Percentiles rank a stretch among this genome's conserved stretches.
Evolutionary conservation across 2,329 filamentous ascomycete genomes (phyloP).

Genomic region (Trematosphaeria pertusa): DNA sequence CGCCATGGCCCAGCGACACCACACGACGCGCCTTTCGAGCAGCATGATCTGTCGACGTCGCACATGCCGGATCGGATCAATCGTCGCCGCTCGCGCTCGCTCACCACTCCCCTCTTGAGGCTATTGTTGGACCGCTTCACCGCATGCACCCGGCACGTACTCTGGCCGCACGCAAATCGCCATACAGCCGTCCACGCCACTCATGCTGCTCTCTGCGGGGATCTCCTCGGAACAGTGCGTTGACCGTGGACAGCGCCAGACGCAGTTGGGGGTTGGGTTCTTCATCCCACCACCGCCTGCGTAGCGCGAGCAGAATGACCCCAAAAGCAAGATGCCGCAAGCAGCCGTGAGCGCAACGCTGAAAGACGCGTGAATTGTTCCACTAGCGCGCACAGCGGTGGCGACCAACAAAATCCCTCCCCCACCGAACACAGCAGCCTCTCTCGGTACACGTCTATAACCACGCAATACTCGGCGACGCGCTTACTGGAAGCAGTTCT

Average conservation of each 20-base stretch:
- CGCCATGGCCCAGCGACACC: constrained; percentile 15
- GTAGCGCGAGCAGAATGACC: constrained; percentile 17
- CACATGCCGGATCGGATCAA: constrained; percentile 16
- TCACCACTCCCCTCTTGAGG: constrained; percentile 6
- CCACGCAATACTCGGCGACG: constrained; percentile 10
- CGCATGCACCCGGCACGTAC: constrained; percentile 1
- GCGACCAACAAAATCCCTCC: constrained; percentile 16
- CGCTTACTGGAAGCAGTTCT: constrained; percentile 8
- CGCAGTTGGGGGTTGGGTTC: neutral
- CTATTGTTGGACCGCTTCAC: constrained; percentile 1
- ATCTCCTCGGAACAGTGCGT: constrained; percentile 8
- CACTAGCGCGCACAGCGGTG: constrained; percentile 31
- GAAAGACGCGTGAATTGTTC: constrained; percentile 31
- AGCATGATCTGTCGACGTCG: constrained; percentile 19
- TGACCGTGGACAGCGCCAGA: constrained; percentile 2
- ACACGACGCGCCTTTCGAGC: constrained; percentile 6
- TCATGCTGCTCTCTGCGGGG: constrained; percentile 10
- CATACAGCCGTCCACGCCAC: constrained; percentile 17
- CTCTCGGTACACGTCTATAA: constrained; percentile 11
- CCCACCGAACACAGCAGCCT: constrained; percentile 11
- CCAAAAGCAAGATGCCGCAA: constrained; percentile 31
- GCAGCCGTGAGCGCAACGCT: constrained; percentile 23
- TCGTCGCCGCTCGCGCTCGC: constrained; percentile 8
- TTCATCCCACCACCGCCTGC: constrained; percentile 12
- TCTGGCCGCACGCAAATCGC: constrained; percentile 10